A percentile compares a stretch with the other conserved stretches of the same genome.
These are phyloP conservation scores for Globisporangium iwayamae DNA, from an alignment of 352 stramenopile genomes.

Conservation along the genomic window DNA sequence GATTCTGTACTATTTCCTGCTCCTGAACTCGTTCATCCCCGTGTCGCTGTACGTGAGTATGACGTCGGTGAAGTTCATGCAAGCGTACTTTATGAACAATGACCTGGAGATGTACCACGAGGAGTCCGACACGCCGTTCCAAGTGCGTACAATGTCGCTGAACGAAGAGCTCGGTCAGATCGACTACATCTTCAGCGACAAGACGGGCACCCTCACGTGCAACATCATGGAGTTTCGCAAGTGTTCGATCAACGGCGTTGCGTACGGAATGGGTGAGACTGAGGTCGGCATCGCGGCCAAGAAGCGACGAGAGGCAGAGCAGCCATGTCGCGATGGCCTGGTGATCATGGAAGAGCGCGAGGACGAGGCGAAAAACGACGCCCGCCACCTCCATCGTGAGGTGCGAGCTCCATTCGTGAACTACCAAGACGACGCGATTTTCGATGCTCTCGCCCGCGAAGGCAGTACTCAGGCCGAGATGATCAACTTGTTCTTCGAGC, in stretches of 20 bases:
- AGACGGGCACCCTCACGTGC: conserved; percentile 94
- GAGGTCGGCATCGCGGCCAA: conserved; percentile 78
- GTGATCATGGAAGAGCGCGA: not conserved
- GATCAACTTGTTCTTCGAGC: conserved; percentile 81
- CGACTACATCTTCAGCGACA: conserved; percentile 93
- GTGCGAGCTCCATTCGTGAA: conserved; percentile 82
- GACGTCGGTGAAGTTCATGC: conserved; percentile 92
- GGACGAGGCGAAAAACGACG: conserved; percentile 28
- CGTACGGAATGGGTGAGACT: conserved; percentile 90
- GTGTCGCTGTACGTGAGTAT: conserved; percentile 95
- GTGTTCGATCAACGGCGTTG: conserved; percentile 92
- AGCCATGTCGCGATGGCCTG: not conserved
- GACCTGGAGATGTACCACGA: conserved; percentile 93
- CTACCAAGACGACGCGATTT: conserved; percentile 82
- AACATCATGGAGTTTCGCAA: conserved; percentile 98
- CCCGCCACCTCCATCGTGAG: conserved; percentile 37
- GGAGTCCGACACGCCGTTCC: conserved; percentile 90
- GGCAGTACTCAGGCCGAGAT: conserved; percentile 35
- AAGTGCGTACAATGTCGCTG: conserved; percentile 90
- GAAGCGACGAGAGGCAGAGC: conserved; percentile 54
- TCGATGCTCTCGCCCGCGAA: conserved; percentile 47
- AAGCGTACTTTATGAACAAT: conserved; percentile 90
- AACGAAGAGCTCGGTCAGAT: conserved; percentile 94
- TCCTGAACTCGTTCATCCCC: conserved; percentile 94
- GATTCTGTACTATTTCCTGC: conserved; percentile 92